phyloP scores from a whole-genome alignment of 2,329 filamentous ascomycete genomes.

The Coniochaeta sp. region DNA sequence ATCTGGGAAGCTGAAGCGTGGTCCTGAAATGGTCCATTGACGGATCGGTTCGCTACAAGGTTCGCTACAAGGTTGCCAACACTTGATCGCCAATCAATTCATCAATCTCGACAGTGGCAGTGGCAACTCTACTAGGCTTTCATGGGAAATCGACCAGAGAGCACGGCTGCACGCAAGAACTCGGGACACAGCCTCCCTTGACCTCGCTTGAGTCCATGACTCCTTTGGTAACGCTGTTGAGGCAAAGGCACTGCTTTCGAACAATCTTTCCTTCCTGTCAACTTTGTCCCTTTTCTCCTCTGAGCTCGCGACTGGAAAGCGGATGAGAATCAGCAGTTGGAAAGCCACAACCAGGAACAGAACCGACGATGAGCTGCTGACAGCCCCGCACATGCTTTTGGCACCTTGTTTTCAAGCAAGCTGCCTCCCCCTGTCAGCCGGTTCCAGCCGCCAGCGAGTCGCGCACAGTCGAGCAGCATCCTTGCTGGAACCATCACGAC shows the following conservation, averaged over 20 bases:
- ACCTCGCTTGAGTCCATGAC: background rate
- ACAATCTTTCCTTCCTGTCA: background rate
- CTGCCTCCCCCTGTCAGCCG: background rate
- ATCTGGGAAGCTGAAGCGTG: background rate
- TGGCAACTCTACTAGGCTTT: constrained; percentile 1
- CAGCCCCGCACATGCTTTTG: background rate
- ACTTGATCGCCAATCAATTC: background rate
- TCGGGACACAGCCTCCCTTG: constrained; percentile 1
- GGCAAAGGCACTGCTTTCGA: background rate
- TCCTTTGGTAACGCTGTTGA: background rate
- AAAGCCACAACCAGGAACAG: background rate
- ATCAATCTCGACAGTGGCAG: background rate
- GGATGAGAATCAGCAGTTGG: background rate
- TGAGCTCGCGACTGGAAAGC: no score
- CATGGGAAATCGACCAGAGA: background rate
- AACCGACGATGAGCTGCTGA: background rate
- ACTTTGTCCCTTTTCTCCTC: background rate
- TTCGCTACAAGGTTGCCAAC: background rate
- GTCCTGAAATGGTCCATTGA: background rate
- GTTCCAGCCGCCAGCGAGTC: background rate
- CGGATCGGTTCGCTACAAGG: background rate
- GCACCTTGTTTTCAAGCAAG: background rate
- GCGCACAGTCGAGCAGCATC: background rate
- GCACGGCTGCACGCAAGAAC: background rate
- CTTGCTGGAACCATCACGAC: background rate